Base-by-base conservation (phyloP, 2,329 filamentous ascomycete genomes). In the Aureobasidium musti region DNA sequence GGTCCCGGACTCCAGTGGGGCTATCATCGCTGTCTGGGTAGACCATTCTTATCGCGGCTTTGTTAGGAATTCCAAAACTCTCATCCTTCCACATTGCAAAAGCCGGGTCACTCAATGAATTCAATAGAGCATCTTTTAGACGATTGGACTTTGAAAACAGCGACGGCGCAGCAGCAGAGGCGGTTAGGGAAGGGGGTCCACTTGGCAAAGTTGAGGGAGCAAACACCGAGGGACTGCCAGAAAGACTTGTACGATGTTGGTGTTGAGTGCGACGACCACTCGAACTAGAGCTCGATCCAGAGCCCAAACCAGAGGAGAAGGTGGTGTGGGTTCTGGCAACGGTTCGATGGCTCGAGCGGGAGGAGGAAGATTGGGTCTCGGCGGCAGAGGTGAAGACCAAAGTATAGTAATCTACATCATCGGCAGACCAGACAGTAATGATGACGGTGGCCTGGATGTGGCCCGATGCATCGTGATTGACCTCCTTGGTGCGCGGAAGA, bases 61-160 rank as follows among this genome's bases (percentile, higher is more conserved):
- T 85, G 72, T 94, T 94, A 4, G 90, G 88, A 50, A 92, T 87
- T 0, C 86, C 87, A 54, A 92, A 87, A 56, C 86, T 89, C 63
- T 89, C 86, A 70, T 94, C 91, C 73, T 88, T 89, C 91, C 91
- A 93, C 87, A 92, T 90, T 28, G 89, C 88, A 52, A 92, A 80
- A 26, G 91, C 88, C 0, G 91, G 90, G 73, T 91, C 87, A 68
- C 87, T 84, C 30, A 91, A 90, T 45, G 87, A 90, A 73, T 92
- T 89, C 7, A 94, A 79, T 23, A 93, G 82, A 0, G 90, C 89
- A 73, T 93, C 90, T 75, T 92, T 93, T 79, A 94, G 86, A 60
- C 88, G 81, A 8, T 85, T 86, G 65, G 91, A 86, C 74, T 92
- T 94, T 71, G 91, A 87, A 28, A 92, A 82, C 14, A 89, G 80